Evolutionary conservation across 148 eudicot species (phyloP), one percentile per base, ranked within the genome.

Genomic region (Camellia sinensis): DNA sequence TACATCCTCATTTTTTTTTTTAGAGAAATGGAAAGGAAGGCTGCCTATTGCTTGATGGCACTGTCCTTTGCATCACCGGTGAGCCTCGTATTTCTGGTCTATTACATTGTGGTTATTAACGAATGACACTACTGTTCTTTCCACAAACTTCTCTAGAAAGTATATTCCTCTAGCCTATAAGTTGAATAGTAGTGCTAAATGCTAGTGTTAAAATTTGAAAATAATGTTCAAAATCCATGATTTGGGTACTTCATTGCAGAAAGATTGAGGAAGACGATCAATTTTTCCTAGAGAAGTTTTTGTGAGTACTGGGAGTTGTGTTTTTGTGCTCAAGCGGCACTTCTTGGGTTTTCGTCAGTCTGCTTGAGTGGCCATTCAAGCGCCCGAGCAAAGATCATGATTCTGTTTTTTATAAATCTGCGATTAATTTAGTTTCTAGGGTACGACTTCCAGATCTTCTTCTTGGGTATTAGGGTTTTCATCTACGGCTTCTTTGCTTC

Each of bases 61-160:
- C 86, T n/a, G 76, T 90, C 66, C 91, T 90, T 53, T 88, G 93
- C 63, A 90, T 90, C 57, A 90, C 93, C 79, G 93, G 93, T 90
- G 75, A 83, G 77, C 40, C 61, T 10, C 74, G 18, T 7, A 44
- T 22, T 64, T 8, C n/a, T 45, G 14, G 62, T 29, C 40, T 48
- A 72, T 11, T 5, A 72, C n/a, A 21, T 80, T 62, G 40, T 50
- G 45, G 65, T 7, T 56, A 37, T 29, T 18, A 11, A 19, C 37
- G 13, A 29, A 57, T 56, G 77, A 71, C 57, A 46, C 21, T n/a
- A 48, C 43, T 48, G 13, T 4, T n/a, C 22, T 53, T 22, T 48
- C 17, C 15, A 19, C 56, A 71, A 71, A 37, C 43, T 7, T 71
- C 29, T 2, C n/a, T 4, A 4, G 18, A 48, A 71, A 1, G 14